Percentiles rank a stretch among this genome's conserved stretches.
Conservation (phyloP, 1,139 yeast genomes). For the Candida albicans region DNA sequence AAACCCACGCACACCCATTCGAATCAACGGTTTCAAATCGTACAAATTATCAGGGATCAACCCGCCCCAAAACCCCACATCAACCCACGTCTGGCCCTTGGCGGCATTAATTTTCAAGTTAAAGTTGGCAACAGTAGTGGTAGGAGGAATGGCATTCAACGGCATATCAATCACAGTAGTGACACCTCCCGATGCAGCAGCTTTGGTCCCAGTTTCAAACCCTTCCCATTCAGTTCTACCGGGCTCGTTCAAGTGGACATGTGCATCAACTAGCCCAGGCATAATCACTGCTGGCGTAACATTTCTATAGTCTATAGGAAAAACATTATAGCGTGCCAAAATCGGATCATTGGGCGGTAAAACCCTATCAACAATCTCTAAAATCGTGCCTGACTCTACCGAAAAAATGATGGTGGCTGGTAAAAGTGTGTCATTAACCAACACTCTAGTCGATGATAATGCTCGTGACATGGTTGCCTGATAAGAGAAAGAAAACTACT, state of each 20-base stretch:
- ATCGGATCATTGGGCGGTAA: conserved; percentile 37
- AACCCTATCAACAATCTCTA: conserved; percentile 44
- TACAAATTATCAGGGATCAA: conserved; percentile 73
- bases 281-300: conserved; percentile 67
- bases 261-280: conserved; percentile 93
- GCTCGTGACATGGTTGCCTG: conserved; percentile 54
- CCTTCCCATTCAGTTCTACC: conserved; percentile 98
- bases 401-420: conserved; percentile 75
- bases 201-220: conserved; percentile 85
- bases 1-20: conserved; percentile 88
- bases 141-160: conserved; percentile 91
- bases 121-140: conserved; percentile 79
- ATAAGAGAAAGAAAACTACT: not conserved
- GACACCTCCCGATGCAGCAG: conserved; percentile 94
- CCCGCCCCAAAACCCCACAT: conserved; percentile 97
- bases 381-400: conserved; percentile 61
- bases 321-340: conserved; percentile 42
- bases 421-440: conserved; percentile 47
- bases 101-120: conserved; percentile 77
- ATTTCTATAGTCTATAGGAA: conserved; percentile 43
- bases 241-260: conserved; percentile 91
- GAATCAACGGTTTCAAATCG: conserved; percentile 69
- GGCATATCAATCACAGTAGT: conserved; percentile 98
- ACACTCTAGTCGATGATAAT: conserved; percentile 64
- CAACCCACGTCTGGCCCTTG: conserved; percentile 81